Evolutionary conservation across 73 alveolate genomes (phyloP).

Genomic region (Paramecium primaurelia): DNA sequence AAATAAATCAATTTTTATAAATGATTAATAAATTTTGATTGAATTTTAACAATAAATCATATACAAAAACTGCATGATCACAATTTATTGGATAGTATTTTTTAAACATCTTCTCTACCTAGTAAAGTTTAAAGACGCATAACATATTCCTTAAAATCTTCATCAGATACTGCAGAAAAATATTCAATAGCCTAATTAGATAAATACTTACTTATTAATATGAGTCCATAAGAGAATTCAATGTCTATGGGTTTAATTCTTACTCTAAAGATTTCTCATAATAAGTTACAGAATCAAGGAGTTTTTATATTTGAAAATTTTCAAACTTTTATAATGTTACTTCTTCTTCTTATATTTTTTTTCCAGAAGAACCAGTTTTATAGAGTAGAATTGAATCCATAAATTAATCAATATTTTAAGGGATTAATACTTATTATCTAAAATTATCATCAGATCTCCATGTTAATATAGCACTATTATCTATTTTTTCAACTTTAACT

Average conservation of each 20-base stretch:
- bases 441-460: constrained; percentile 2
- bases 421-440: not conserved
- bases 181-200: not conserved
- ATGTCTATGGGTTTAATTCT: not conserved
- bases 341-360: not conserved
- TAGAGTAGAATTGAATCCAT: not conserved
- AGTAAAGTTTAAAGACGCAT: not conserved
- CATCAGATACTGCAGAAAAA: constrained; percentile 14
- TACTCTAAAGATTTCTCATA: not conserved
- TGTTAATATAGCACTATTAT: not conserved
- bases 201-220: not conserved
- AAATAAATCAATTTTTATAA: not conserved
- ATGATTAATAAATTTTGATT: not conserved
- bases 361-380: constrained; percentile 32
- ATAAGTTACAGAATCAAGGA: not conserved
- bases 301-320: not conserved
- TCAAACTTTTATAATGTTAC: not conserved
- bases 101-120: not conserved
- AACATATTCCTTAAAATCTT: not conserved
- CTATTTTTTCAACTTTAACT: not conserved
- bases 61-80: not conserved
- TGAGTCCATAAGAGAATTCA: not conserved
- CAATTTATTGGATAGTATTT: not conserved
- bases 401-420: not conserved
- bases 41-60: not conserved